Percentiles rank a stretch among this genome's conserved stretches.
Evolutionary conservation across 768 basidiomycete genomes (phyloP).

Genomic region (Russula ochroleuca): DNA sequence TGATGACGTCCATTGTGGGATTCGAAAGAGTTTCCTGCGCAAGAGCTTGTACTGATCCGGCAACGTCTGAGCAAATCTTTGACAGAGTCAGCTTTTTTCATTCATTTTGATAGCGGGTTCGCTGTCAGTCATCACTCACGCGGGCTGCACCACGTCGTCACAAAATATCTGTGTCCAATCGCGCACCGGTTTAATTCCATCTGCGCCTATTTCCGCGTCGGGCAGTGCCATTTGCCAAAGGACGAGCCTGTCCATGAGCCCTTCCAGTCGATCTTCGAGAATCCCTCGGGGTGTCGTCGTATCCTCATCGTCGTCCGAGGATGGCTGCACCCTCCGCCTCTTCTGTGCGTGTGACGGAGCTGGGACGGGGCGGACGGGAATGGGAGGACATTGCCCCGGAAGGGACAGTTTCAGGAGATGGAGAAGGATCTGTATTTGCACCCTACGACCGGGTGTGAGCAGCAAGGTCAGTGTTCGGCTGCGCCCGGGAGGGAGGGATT

Average conservation of each 20-base stretch:
- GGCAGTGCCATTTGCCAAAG: slow-evolving; percentile 61
- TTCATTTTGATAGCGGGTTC: background rate
- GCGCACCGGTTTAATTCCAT: slow-evolving; percentile 25
- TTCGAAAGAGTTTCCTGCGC: slow-evolving; percentile 27
- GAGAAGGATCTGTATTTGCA: slow-evolving; percentile 71
- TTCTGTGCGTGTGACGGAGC: slow-evolving; percentile 18
- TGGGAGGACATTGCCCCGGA: slow-evolving; percentile 41
- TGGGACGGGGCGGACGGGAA: slow-evolving; percentile 27
- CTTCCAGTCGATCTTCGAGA: slow-evolving; percentile 61
- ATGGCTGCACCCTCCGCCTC: slow-evolving; percentile 28
- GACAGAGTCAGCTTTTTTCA: background rate
- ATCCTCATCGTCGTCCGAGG: slow-evolving; percentile 23
- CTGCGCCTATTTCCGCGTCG: slow-evolving; percentile 35
- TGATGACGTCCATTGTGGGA: slow-evolving; percentile 22
- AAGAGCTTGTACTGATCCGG: slow-evolving; percentile 27
- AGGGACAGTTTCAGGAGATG: slow-evolving; percentile 63
- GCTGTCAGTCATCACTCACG: slow-evolving; percentile 41
- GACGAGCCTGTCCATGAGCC: slow-evolving; percentile 65
- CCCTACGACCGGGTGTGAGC: slow-evolving; percentile 39
- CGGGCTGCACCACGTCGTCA: slow-evolving; percentile 58
- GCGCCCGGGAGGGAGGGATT: background rate
- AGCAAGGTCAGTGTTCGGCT: background rate
- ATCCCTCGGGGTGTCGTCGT: slow-evolving; percentile 23
- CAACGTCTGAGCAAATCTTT: slow-evolving; percentile 6
- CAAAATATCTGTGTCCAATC: slow-evolving; percentile 79